Evolutionary conservation across 305 asterid species (phyloP), one percentile per base, ranked within the genome.

Genomic region (Solanum chacoense): DNA sequence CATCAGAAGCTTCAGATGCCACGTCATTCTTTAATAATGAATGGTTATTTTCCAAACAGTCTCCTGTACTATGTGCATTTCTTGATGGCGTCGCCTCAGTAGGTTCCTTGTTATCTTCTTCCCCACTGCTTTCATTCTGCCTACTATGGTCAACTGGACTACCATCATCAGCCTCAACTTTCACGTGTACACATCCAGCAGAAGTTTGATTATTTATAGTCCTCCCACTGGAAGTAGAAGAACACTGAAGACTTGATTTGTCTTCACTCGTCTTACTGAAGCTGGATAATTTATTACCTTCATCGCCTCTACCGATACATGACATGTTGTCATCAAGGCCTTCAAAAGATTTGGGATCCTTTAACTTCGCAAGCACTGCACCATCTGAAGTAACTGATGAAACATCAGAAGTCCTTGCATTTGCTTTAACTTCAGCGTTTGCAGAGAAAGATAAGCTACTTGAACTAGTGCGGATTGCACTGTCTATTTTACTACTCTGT

Each of bases 281-380:
- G 50, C 87, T 76, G n/a, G 87, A 88, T 67, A 91, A 86, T 85
- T 84, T 84, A 59, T 90, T 89, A 63, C 86, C 71, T 65, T 93
- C 95, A 31, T 90, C 93, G 45, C 91, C 91, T 91, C 92, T 93
- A 88, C 91, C 90, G 42, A 90, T 92, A 75, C 91, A 90, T 87
- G 99, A 94, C 90, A 91, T 89, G 92, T 92, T 91, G 92, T 94
- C 96, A 92, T 91, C 95, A 85, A 91, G 94, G 75, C 93, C 93
- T 89, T 91, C 95, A 69, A 91, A 90, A 92, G 90, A 92, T 90
- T 92, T 91, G 87, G 77, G 86, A 63, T 87, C 91, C 37, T 92
- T 95, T 86, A 89, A 85, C 90, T 94, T 94, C 5, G 93, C 91
- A 89, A 89, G 93, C 90, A 84, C 91, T 85, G 88, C 90, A 87